Base-by-base conservation (phyloP, 495 filamentous ascomycete species). In the Trypethelium eluteriae region DNA sequence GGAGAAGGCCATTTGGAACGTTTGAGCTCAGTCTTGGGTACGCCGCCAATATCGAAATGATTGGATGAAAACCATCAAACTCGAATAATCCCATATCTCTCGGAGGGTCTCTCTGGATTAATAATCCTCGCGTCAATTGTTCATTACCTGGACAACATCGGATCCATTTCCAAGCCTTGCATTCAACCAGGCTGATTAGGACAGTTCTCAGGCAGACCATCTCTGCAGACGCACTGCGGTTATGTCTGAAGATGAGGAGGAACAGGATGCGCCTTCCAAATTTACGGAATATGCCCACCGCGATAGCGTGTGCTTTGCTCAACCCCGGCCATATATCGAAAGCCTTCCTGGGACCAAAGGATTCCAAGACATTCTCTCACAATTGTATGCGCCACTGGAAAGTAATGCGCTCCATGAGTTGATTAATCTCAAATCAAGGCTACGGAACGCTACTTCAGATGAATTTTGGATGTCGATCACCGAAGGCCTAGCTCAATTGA, bases 401-500 rank as follows among this genome's bases (percentile, higher is more conserved):
- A 86, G 79, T 71, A 79, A 83, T 75, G 87, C 86, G 32, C 80
- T 84, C 25, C 86, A 90, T 70, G 75, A 80, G 25, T 75, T 90
- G 49, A 81, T 89, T 7, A 73, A 79, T 38, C 79, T 92, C 56
- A 92, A 92, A 72, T 77, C 79, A 66, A 78, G 75, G 32, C 76
- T 92, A 44, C 79, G 79, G 46, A 76, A 76, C 38, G 76, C 84
- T 47, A 79, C 82, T 38, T 81, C 83, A 3, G 82, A 85, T 61
- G 80, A 83, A 47, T 90, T 92, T 73, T 92, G 88, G 88, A 79
- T 78, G 66, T 74, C 83, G 47, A 72, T 91, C 46, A 85, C 89
- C 79, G 84, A 89, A 73, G 86, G 84, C 38, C 79, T 91, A 70
- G 83, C 87, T 39, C 79, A 77, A 12, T 84, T 91, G 62, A 80